Base-by-base conservation (phyloP, 176 grass and related monocot genomes). In the Aegilops bicornis region DNA sequence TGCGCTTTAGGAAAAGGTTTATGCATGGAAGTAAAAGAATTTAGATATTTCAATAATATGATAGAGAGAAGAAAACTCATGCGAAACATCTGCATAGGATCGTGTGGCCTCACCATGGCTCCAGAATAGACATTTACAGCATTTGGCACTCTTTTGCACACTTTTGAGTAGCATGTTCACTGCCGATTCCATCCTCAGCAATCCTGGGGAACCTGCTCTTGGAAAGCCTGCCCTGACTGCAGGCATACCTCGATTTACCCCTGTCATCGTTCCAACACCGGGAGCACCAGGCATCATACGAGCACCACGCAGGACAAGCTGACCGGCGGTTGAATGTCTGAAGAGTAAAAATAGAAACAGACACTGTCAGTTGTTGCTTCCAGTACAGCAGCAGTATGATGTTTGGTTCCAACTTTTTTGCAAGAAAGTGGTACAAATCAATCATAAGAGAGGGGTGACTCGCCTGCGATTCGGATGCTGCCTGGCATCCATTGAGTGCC, bases 61-160 rank as follows among this genome's bases (percentile, higher is more conserved):
- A 78, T 72, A 89, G 9, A 15, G 76, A 78, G 63, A 50, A 35
- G 84, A 63, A 52, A 74, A 75, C 93, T 98, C 78, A 98, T 90
- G 75, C 77, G 79, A 82, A 90, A 69, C 86, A 89, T 86, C 81
- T 91, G 96, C 86, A 93, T 73, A 70, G 89, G 71, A 86, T 98
- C 86, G 12, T 32, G 85, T n/a, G 89, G 87, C 76, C 86, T 33
- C 32, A 88, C 63, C 56, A 88, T 71, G 63, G 52, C 83, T 88
- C 79, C 77, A 60, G 86, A 58, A 86, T 92, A 80, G 48, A 84
- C 88, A 95, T 69, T 90, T 58, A 84, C 83, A 73, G 83, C 27
- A 40, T 61, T 92, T 77, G 86, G 85, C 58, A 88, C 63, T 75
- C 87, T 87, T 87, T 50, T 92, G 93, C 61, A 80, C 79, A 88